A percentile compares a stretch with the other conserved stretches of the same genome.
Conservation (phyloP, 106 monocot genomes). For the Platanthera guangdongensis region DNA sequence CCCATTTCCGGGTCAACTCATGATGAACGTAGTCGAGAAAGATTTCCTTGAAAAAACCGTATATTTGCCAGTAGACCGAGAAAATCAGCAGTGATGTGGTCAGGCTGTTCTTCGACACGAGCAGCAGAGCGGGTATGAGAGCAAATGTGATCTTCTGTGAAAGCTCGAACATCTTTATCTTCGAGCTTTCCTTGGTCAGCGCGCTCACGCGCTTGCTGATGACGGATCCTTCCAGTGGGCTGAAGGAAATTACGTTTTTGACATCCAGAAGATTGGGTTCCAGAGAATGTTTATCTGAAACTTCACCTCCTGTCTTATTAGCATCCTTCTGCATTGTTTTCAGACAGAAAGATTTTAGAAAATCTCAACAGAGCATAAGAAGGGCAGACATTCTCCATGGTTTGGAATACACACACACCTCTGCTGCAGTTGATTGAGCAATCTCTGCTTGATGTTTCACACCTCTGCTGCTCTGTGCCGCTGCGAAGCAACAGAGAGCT, state of each 20-base stretch:
- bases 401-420: not conserved
- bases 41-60: conserved; percentile 69
- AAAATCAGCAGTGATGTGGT: conserved; percentile 43
- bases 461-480: not conserved
- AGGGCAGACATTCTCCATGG: no score
- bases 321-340: not conserved
- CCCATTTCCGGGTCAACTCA: conserved; percentile 61
- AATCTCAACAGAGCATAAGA: not conserved
- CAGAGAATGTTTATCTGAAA: not conserved
- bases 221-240: conserved; percentile 40
- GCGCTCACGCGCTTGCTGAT: conserved; percentile 18
- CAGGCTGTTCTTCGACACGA: conserved; percentile 30
- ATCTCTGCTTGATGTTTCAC: not conserved
- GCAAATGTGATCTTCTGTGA: conserved; percentile 31
- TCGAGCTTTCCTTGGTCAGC: conserved; percentile 36
- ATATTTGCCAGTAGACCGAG: conserved; percentile 49
- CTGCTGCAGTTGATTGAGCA: not conserved
- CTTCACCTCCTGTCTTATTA: not conserved
- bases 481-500: not conserved
- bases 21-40: conserved; percentile 69
- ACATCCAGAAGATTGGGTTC: not conserved
- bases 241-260: conserved; percentile 29
- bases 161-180: conserved; percentile 41
- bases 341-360: not conserved
- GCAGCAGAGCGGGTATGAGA: conserved; percentile 45